Conservation (phyloP, 83 land plant genomes). For the Thuja plicata region DNA sequence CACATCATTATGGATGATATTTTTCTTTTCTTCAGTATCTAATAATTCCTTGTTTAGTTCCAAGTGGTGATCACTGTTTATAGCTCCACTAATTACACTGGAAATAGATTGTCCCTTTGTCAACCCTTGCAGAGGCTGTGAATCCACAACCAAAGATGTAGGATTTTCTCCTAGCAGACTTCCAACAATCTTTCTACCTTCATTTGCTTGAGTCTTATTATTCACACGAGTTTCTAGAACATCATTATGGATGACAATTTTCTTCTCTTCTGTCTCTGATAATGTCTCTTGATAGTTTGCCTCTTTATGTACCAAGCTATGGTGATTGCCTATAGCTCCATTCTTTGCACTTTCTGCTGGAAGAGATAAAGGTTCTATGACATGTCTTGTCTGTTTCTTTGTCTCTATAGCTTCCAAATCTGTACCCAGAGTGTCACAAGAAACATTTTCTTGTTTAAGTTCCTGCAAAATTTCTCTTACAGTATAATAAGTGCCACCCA, state of each 20-base stretch:
- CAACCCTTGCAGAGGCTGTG: background rate
- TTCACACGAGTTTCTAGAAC: background rate
- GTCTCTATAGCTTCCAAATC: conserved; percentile 1
- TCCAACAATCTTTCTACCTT: background rate
- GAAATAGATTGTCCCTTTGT: background rate
- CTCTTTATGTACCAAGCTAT: background rate
- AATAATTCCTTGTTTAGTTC: background rate
- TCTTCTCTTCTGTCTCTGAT: conserved; percentile 1
- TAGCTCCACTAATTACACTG: background rate
- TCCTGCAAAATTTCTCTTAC: conserved; percentile 64
- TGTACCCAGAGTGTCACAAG: background rate
- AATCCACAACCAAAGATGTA: background rate
- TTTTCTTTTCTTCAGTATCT: background rate
- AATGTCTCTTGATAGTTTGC: conserved; percentile 4
- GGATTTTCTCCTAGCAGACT: background rate
- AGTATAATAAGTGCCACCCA: conserved; percentile 65
- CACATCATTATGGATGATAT: background rate
- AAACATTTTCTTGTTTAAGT: conserved; percentile 49
- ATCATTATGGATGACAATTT: background rate
- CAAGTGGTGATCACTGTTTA: background rate
- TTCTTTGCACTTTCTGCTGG: background rate
- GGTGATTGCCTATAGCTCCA: background rate
- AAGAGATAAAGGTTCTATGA: conserved; percentile 7
- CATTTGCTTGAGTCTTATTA: conserved; percentile 5
- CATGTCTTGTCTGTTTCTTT: background rate